Percentiles rank a stretch among this genome's conserved stretches.
Evolutionary conservation across 2,329 filamentous ascomycete species (phyloP).

Genomic region (Teratosphaeria nubilosa): DNA sequence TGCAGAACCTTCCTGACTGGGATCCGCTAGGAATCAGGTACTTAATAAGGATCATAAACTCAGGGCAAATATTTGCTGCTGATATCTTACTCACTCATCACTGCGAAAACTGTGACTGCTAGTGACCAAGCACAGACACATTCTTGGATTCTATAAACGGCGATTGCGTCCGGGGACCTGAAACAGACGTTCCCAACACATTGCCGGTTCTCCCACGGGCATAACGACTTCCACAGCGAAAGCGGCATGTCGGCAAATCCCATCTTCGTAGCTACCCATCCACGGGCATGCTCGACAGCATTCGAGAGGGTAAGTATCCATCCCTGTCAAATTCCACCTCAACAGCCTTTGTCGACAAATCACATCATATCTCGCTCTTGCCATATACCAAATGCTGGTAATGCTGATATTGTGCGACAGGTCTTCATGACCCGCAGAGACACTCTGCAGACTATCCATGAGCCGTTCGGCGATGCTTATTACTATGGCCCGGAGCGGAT

Average conservation of each 20-base stretch:
- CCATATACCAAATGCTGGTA: not conserved
- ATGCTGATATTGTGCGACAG: slow-evolving; percentile 32
- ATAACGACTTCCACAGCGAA: slow-evolving; percentile 3
- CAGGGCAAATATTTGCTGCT: not conserved
- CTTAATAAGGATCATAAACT: not conserved
- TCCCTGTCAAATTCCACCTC: not conserved
- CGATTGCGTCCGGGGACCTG: not conserved
- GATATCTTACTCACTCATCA: not conserved
- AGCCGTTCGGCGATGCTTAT: slow-evolving; percentile 94
- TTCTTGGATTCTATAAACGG: not conserved
- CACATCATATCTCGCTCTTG: not conserved
- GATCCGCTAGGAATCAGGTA: not conserved
- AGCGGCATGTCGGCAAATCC: slow-evolving; percentile 60
- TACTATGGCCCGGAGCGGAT: slow-evolving; percentile 91
- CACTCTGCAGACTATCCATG: slow-evolving; percentile 73
- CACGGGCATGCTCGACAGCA: slow-evolving; percentile 87
- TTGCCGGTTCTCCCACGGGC: not conserved
- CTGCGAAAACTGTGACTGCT: not conserved
- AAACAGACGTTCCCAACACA: not conserved
- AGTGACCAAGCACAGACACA: not conserved
- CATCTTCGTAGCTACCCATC: slow-evolving; percentile 90
- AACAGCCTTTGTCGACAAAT: not conserved
- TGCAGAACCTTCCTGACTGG: not conserved
- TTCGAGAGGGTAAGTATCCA: slow-evolving; percentile 70
- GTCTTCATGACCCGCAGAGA: slow-evolving; percentile 94